Evolutionary conservation across 2,329 filamentous ascomycete genomes (phyloP).

Genomic region (Sodiomyces alkalinus): DNA sequence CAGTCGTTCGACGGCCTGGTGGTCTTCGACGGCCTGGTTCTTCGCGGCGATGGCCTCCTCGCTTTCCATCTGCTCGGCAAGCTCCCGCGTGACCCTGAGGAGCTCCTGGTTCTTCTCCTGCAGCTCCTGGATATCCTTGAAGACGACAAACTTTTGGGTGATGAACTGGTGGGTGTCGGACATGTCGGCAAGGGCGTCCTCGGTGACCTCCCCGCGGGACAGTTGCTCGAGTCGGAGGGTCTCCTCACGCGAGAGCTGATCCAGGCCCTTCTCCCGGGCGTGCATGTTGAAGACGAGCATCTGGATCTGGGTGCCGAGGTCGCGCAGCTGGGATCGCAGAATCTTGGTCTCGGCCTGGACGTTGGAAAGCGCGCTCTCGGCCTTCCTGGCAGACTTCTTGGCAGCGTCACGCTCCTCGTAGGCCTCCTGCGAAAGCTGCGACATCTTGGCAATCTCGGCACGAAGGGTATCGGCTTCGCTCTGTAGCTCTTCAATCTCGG

Average conservation of each 20-base stretch:
- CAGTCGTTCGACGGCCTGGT: slow-evolving; percentile 58
- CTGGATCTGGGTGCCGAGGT: slow-evolving; percentile 80
- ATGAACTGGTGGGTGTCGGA: slow-evolving; percentile 83
- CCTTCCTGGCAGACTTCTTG: slow-evolving; percentile 63
- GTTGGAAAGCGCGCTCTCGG: slow-evolving; percentile 53
- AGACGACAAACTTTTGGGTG: slow-evolving; percentile 75
- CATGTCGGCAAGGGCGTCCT: slow-evolving; percentile 55
- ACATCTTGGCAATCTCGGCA: slow-evolving; percentile 70
- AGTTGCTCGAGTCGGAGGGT: slow-evolving; percentile 62
- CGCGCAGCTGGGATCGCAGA: slow-evolving; percentile 71
- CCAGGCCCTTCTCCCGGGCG: slow-evolving; percentile 63
- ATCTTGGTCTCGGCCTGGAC: slow-evolving; percentile 59
- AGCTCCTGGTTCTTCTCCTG: slow-evolving; percentile 81
- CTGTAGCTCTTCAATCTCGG: slow-evolving; percentile 75
- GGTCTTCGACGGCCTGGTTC: slow-evolving; percentile 45
- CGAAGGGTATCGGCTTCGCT: slow-evolving; percentile 69
- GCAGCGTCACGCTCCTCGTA: slow-evolving; percentile 68
- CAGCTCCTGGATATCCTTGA: slow-evolving; percentile 70
- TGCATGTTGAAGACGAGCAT: slow-evolving; percentile 79
- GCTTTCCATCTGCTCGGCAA: slow-evolving; percentile 82
- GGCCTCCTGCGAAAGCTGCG: slow-evolving; percentile 67
- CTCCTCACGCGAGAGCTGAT: slow-evolving; percentile 56
- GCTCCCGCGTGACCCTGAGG: slow-evolving; percentile 64
- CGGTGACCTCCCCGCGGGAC: slow-evolving; percentile 58
- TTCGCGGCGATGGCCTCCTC: slow-evolving; percentile 63